phyloP scores from a whole-genome alignment of 306 rosid genomes.

The Quercus aquifolioides region DNA sequence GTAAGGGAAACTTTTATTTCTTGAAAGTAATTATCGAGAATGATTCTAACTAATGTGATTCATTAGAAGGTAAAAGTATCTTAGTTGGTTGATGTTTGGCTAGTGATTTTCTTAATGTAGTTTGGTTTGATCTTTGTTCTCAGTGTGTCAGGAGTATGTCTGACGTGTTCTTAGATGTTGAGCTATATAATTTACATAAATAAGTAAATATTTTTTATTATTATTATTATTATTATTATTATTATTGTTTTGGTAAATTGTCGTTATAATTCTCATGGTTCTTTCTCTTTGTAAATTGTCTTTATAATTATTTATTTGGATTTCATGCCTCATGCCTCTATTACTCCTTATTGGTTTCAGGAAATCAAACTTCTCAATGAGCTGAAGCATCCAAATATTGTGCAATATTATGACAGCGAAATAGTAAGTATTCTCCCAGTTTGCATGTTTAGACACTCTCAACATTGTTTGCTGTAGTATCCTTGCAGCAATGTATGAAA shows the following conservation, averaged over 20 bases:
- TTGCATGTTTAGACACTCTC: no score
- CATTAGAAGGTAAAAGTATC: no score
- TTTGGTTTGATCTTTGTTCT: no score
- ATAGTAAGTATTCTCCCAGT: no score
- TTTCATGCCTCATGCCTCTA: conserved; percentile 13
- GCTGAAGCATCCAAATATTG: conserved; percentile 13
- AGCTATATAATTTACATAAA: background rate
- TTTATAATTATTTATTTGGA: background rate
- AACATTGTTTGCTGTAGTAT: background rate
- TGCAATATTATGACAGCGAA: no score
- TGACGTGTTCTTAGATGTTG: no score
- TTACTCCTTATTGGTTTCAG: conserved; percentile 38
- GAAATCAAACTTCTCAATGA: conserved; percentile 90
- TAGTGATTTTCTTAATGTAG: no score
- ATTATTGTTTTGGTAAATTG: background rate
- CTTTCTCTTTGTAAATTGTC: background rate
- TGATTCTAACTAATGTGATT: background rate
- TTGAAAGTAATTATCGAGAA: background rate
- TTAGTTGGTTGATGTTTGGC: no score
- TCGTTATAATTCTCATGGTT: background rate
- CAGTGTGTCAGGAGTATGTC: no score
- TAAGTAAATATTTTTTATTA: background rate
- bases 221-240: background rate
- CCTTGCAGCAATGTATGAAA: background rate
- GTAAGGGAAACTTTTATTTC: background rate